Percentiles rank a stretch among this genome's conserved stretches.
Evolutionary conservation across 2,329 filamentous ascomycete genomes (phyloP).

Genomic region (Diaporthe sp.): DNA sequence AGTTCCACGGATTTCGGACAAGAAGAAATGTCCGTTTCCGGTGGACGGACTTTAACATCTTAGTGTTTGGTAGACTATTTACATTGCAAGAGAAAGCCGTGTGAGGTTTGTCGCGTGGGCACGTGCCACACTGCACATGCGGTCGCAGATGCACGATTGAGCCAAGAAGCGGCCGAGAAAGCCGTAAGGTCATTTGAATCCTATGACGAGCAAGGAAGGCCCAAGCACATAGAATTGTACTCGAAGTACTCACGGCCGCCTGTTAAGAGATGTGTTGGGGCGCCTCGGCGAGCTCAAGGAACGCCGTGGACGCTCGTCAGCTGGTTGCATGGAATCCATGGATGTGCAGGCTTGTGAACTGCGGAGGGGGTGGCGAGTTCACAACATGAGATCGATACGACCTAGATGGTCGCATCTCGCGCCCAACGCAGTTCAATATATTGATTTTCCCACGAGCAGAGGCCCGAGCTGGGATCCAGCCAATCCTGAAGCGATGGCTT

Average conservation of each 20-base stretch:
- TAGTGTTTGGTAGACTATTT: too few species aligned
- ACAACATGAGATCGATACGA: constrained; percentile 13
- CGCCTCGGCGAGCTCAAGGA: background rate
- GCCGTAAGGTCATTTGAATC: background rate
- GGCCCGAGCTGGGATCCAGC: constrained; percentile 2
- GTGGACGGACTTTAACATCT: background rate
- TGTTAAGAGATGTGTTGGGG: background rate
- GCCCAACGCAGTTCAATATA: constrained; percentile 5
- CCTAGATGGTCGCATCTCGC: background rate
- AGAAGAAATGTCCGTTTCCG: background rate
- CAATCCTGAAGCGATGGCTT: background rate
- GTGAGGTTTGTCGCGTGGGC: background rate
- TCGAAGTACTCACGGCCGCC: background rate
- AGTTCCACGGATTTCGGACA: background rate
- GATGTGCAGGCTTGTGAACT: background rate
- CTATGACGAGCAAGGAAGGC: background rate
- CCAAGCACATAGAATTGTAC: too few species aligned
- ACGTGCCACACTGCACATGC: background rate
- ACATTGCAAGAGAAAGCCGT: too few species aligned
- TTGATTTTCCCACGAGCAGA: background rate
- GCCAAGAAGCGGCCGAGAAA: background rate
- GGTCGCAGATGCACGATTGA: background rate
- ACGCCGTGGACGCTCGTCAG: background rate
- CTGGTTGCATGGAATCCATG: background rate
- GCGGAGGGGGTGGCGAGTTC: constrained; percentile 13